Evolutionary conservation across 2,329 filamentous ascomycete genomes (phyloP).

Genomic region (Phyllosticta ampelicida): DNA sequence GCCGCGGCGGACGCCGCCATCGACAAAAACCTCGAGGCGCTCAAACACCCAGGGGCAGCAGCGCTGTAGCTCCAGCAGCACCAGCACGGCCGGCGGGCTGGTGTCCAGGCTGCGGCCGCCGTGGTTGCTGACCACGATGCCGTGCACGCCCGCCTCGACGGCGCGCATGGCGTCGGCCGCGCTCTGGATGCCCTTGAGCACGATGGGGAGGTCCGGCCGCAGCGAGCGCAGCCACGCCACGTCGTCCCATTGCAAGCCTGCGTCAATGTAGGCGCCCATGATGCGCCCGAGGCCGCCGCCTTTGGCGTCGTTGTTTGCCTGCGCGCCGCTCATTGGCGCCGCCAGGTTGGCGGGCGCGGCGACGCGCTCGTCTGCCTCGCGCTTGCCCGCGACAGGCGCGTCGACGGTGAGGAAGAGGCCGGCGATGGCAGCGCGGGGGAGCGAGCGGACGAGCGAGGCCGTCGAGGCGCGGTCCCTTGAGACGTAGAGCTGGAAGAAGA

Average conservation of each 20-base stretch:
- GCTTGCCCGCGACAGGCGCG: slow-evolving; percentile 46
- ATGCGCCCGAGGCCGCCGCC: slow-evolving; percentile 47
- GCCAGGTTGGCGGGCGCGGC: slow-evolving; percentile 33
- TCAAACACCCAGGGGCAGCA: slow-evolving; percentile 27
- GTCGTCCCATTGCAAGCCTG: slow-evolving; percentile 40
- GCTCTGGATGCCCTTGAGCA: slow-evolving; percentile 32
- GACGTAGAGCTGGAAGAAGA: slow-evolving; percentile 54
- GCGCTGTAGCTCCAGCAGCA: slow-evolving; percentile 27
- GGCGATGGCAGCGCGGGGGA: slow-evolving; percentile 32
- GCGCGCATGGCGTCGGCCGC: slow-evolving; percentile 34
- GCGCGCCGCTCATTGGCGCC: slow-evolving; percentile 42
- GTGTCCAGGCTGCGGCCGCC: slow-evolving; percentile 42
- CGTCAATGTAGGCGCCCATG: slow-evolving; percentile 49
- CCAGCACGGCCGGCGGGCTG: slow-evolving; percentile 26
- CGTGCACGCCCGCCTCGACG: slow-evolving; percentile 32
- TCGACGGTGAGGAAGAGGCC: slow-evolving; percentile 51
- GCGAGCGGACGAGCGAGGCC: slow-evolving; percentile 37
- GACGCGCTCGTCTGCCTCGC: slow-evolving; percentile 37
- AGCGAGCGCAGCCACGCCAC: slow-evolving; percentile 27
- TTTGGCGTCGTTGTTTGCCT: slow-evolving; percentile 41
- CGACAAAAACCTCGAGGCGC: slow-evolving; percentile 27
- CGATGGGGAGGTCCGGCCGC: slow-evolving; percentile 22
- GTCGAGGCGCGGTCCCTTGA: slow-evolving; percentile 45
- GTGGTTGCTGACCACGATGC: slow-evolving; percentile 41
- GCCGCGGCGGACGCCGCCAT: slow-evolving; percentile 28